These are phyloP conservation scores for Aegilops longissima DNA, from an alignment of 176 grass and related monocot species.

Conservation along the genomic window DNA sequence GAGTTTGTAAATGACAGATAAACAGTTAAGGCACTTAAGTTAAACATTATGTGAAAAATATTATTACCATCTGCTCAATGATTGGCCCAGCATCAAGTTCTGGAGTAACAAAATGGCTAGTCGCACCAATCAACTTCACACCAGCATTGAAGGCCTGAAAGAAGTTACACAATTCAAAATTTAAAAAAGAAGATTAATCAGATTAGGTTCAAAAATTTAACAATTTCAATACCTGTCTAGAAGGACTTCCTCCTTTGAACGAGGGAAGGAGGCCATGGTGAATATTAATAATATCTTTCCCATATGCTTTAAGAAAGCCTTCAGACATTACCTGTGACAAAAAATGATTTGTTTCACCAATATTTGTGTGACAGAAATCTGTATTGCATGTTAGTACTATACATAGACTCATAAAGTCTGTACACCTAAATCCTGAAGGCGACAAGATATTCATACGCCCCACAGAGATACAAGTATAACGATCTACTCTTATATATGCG, in stretches of 20 bases:
- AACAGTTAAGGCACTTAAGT: background rate
- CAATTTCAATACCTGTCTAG: conserved; percentile 66
- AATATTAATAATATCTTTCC: conserved; percentile 96
- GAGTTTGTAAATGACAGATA: background rate
- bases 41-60: background rate
- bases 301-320: conserved; percentile 72
- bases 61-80: conserved; percentile 90
- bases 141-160: conserved; percentile 94
- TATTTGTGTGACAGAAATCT: background rate
- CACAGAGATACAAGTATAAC: background rate
- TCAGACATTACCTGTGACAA: conserved; percentile 61
- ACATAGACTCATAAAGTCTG: background rate
- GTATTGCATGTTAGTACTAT: background rate
- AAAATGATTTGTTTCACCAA: conserved; percentile 18
- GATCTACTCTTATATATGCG: background rate
- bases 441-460: background rate
- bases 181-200: too few relatives aligned
- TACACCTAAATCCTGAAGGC: background rate
- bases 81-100: conserved; percentile 94
- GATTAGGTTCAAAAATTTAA: conserved; percentile 9
- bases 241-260: conserved; percentile 87
- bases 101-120: conserved; percentile 92
- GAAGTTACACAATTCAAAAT: background rate
- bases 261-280: conserved; percentile 99
- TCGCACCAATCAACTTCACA: conserved; percentile 94